Evolutionary conservation across 306 rosid genomes (phyloP).

Genomic region (Trifolium fragiferum): DNA sequence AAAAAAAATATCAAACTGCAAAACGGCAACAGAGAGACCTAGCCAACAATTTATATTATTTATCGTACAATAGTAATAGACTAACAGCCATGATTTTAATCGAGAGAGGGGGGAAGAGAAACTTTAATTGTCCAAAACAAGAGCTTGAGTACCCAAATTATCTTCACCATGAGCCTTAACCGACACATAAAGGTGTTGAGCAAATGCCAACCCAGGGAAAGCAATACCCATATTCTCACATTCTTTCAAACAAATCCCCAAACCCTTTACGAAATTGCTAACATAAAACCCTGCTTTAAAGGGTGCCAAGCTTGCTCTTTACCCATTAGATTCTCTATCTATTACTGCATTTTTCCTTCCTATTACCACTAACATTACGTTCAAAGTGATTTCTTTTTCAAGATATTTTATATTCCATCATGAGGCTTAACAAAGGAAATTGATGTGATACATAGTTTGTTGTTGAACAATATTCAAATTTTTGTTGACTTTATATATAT

Average conservation of each 20-base stretch:
- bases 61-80: too few relatives aligned
- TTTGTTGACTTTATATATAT: not conserved
- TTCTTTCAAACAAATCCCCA: constrained; percentile 89
- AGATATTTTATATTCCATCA: not conserved
- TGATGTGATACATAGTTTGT: not conserved
- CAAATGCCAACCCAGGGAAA: constrained; percentile 85
- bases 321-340: too few relatives aligned
- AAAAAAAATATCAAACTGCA: too few relatives aligned
- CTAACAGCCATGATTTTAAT: not conserved
- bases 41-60: too few relatives aligned
- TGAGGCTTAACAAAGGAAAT: not conserved
- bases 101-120: constrained; percentile 44
- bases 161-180: constrained; percentile 88
- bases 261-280: constrained; percentile 83
- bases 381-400: too few relatives aligned
- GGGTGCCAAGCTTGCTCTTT: too few relatives aligned
- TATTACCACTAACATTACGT: too few relatives aligned
- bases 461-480: too few relatives aligned
- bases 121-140: constrained; percentile 64
- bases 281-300: constrained; percentile 81
- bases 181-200: constrained; percentile 83
- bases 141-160: constrained; percentile 74
- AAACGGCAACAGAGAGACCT: too few relatives aligned
- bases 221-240: constrained; percentile 81
- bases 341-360: too few relatives aligned